These are phyloP conservation scores for Endocalyx cinctus DNA, from an alignment of 2,329 filamentous ascomycete genomes.

Conservation along the genomic window DNA sequence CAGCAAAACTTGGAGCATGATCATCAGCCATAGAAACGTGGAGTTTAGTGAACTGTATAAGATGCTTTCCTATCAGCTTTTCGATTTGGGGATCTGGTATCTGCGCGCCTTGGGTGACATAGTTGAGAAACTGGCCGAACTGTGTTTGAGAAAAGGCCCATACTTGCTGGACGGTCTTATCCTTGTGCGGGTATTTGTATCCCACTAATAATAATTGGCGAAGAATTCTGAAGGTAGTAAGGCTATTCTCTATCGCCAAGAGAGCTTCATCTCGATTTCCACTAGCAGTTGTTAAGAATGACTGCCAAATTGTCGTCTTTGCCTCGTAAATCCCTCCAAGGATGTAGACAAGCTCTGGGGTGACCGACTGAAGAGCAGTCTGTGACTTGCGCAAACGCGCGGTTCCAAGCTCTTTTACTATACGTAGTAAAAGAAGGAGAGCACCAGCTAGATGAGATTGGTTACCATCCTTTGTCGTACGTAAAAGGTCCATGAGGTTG, in stretches of 20 bases:
- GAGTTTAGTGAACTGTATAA: slow-evolving; percentile 86
- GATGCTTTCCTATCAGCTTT: slow-evolving; percentile 76
- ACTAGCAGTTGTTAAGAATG: slow-evolving; percentile 51
- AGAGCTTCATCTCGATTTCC: slow-evolving; percentile 56
- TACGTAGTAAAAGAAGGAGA: slow-evolving; percentile 73
- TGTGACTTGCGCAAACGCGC: slow-evolving; percentile 72
- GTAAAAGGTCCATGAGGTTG: slow-evolving; percentile 60
- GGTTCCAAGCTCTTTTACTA: slow-evolving; percentile 86
- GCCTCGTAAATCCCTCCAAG: slow-evolving; percentile 74
- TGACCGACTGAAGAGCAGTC: slow-evolving; percentile 69
- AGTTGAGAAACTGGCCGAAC: slow-evolving; percentile 68
- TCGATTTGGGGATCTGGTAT: slow-evolving; percentile 51
- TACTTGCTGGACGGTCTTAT: slow-evolving; percentile 69
- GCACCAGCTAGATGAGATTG: slow-evolving; percentile 65
- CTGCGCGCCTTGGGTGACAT: slow-evolving; percentile 53
- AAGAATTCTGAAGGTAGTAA: slow-evolving; percentile 74
- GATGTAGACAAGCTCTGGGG: slow-evolving; percentile 79
- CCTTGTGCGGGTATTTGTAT: slow-evolving; percentile 79
- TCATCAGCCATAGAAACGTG: slow-evolving; percentile 79
- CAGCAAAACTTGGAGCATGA: slow-evolving; percentile 77
- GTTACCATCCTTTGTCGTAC: slow-evolving; percentile 52
- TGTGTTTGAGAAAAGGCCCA: slow-evolving; percentile 77
- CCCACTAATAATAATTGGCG: slow-evolving; percentile 75
- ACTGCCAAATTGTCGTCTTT: slow-evolving; percentile 66
- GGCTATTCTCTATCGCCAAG: slow-evolving; percentile 68